phyloP scores from a whole-genome alignment of 2,329 filamentous ascomycete genomes.

The Dryadomyces quercus-mongolicae region DNA sequence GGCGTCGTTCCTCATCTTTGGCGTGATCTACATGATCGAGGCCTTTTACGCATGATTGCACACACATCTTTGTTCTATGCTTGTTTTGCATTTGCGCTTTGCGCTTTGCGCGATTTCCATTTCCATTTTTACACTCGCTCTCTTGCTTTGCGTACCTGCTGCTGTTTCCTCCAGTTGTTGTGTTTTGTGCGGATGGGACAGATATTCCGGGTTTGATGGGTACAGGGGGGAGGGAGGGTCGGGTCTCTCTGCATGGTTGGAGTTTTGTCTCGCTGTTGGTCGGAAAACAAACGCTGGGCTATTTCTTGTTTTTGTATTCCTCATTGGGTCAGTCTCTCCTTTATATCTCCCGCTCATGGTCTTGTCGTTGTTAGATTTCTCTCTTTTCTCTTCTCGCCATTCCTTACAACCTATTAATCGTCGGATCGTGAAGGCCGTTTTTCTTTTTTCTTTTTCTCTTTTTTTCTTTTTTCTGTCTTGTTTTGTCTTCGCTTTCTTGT shows the following conservation, averaged over 20 bases:
- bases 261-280: conserved; percentile 9
- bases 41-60: conserved; percentile 39
- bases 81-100: background rate
- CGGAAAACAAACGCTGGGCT: conserved; percentile 6
- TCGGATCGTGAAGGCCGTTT: background rate
- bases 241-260: conserved; percentile 12
- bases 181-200: background rate
- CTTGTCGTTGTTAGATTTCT: background rate
- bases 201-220: background rate
- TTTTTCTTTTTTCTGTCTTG: background rate
- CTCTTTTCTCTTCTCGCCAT: background rate
- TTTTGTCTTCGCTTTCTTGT: background rate
- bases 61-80: background rate
- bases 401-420: conserved; percentile 2
- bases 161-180: background rate
- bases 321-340: background rate
- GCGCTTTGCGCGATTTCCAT: background rate
- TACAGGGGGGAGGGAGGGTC: conserved; percentile 2
- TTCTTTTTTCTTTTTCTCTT: background rate
- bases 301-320: background rate
- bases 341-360: background rate
- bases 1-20: conserved; percentile 80
- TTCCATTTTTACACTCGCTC: background rate
- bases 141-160: background rate
- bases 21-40: conserved; percentile 82